These are phyloP conservation scores for Mycena latifolia DNA, from an alignment of 768 basidiomycete species.

Conservation along the genomic window DNA sequence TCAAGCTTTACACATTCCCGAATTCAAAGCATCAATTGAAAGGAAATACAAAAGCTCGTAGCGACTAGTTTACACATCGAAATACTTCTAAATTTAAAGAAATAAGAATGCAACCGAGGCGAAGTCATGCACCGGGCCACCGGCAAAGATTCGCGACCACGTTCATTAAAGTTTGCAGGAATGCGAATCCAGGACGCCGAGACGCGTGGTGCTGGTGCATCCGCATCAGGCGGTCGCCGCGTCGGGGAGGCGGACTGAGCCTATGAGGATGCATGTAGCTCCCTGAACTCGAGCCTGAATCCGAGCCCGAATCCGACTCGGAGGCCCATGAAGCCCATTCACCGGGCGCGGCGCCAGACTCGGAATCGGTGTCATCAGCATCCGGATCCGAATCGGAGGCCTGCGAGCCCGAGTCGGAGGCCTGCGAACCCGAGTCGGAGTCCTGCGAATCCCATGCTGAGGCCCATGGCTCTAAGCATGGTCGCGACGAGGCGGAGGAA, in stretches of 20 bases:
- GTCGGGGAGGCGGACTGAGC: constrained; percentile 18
- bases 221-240: constrained; percentile 7
- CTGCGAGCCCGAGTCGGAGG: constrained; percentile 1
- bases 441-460: too few species aligned
- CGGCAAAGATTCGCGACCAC: neutral
- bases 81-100: too few species aligned
- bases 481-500: neutral
- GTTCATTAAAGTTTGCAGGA: constrained; percentile 1
- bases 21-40: constrained; percentile 10
- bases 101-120: too few species aligned
- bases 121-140: neutral
- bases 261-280: neutral
- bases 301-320: neutral
- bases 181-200: neutral
- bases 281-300: neutral
- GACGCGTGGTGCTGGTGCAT: constrained; percentile 5
- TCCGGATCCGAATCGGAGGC: neutral
- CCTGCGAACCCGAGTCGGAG: too few species aligned
- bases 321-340: neutral
- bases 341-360: neutral
- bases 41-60: constrained; percentile 15
- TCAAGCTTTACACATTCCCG: neutral
- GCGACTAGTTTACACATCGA: constrained; percentile 3
- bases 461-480: neutral
- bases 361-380: neutral